Percentiles rank a stretch among this genome's conserved stretches.
Conservation (phyloP, 129 eudicot species). For the Saussurea involucrata region DNA sequence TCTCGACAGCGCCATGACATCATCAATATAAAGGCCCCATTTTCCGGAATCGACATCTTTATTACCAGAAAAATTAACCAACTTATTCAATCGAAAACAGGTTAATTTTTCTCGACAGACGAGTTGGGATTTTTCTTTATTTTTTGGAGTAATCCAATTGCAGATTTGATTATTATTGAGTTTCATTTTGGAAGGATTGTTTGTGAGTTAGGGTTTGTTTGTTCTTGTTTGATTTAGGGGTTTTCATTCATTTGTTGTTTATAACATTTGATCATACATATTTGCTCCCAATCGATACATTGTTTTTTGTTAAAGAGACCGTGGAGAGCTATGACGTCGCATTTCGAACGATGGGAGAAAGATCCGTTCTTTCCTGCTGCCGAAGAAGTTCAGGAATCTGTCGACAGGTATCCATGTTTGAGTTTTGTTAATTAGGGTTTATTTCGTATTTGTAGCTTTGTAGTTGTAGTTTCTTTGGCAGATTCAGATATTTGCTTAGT, state of each 20-base stretch:
- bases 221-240: not conserved
- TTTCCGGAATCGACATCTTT: not conserved
- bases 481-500: not conserved
- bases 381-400: conserved; percentile 94
- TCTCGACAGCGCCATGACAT: conserved; percentile 14
- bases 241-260: not conserved
- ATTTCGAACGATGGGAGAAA: conserved; percentile 91
- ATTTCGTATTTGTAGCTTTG: not conserved
- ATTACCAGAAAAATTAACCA: conserved; percentile 11
- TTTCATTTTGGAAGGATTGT: not conserved
- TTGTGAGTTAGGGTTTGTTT: conserved; percentile 21
- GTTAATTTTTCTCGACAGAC: not conserved
- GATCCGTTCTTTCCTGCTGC: conserved; percentile 95
- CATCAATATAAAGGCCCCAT: not conserved
- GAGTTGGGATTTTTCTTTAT: not conserved
- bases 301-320: not conserved
- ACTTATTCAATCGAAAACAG: not conserved
- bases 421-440: conserved; percentile 11
- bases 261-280: not conserved
- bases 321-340: conserved; percentile 47
- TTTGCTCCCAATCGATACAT: not conserved
- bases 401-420: conserved; percentile 63
- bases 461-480: not conserved
- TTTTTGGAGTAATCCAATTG: not conserved
- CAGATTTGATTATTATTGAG: not conserved